Percentiles rank a stretch among this genome's conserved stretches.
Conservation (phyloP, 2,329 filamentous ascomycete genomes). For the Colletotrichum sp. region DNA sequence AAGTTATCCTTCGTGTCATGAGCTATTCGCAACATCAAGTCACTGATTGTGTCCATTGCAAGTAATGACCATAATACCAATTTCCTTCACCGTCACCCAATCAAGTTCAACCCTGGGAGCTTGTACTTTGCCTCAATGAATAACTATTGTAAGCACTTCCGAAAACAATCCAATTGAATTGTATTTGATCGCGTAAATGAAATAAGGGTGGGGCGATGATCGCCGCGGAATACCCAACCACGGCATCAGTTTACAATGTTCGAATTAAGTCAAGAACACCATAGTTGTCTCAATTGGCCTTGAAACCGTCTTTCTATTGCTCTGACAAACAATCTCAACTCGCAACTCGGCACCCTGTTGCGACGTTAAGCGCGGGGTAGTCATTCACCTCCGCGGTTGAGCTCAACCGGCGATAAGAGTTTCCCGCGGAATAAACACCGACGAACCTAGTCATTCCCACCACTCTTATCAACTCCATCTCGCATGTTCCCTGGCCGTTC, state of each 20-base stretch:
- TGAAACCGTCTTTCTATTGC: not conserved
- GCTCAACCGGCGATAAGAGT: not conserved
- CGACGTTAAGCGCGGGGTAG: not conserved
- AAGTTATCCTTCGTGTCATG: not conserved
- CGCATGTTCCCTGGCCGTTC: not conserved
- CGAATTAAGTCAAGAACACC: fast-evolving
- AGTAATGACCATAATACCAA: too few species aligned
- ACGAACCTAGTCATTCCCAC: not conserved
- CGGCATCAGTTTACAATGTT: not conserved
- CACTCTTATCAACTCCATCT: not conserved
- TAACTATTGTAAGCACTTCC: too few species aligned
- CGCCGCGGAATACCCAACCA: not conserved
- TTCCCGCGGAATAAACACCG: not conserved
- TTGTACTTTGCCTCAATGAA: not conserved
- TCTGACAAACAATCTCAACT: not conserved
- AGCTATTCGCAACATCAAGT: not conserved
- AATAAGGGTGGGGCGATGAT: not conserved
- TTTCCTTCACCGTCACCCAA: not conserved
- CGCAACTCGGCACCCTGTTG: not conserved
- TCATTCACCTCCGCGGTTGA: not conserved
- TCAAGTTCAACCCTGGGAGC: fast-evolving
- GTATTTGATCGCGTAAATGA: fast-evolving
- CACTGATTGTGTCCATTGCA: too few species aligned
- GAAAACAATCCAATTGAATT: too few species aligned
- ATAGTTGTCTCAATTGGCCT: not conserved